These are phyloP conservation scores for Cladosporium sp. DNA, from an alignment of 2,329 filamentous ascomycete genomes.

Conservation along the genomic window DNA sequence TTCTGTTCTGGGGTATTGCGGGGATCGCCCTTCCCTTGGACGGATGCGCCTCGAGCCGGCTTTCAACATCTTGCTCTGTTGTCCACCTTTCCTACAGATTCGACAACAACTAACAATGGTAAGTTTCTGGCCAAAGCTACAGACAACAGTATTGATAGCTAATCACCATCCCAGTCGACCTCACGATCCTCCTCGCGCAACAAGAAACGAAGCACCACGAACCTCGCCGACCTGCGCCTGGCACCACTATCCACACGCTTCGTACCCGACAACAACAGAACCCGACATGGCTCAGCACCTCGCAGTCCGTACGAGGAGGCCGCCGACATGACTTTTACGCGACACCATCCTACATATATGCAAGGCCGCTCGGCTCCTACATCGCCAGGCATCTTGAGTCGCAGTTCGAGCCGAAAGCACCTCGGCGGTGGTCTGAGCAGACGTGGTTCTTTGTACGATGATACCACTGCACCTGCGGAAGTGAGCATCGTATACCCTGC, in stretches of 20 bases:
- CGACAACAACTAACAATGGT: not conserved
- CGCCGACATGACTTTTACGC: conserved; percentile 30
- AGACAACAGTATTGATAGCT: not conserved
- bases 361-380: conserved; percentile 51
- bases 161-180: conserved; percentile 19
- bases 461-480: conserved; percentile 22
- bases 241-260: conserved; percentile 57
- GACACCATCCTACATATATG: conserved; percentile 50
- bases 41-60: not conserved
- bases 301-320: conserved; percentile 33
- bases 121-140: not conserved
- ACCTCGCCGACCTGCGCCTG: conserved; percentile 62
- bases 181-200: conserved; percentile 35
- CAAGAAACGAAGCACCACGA: conserved; percentile 57
- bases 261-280: conserved; percentile 31
- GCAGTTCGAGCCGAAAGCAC: conserved; percentile 43
- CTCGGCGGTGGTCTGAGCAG: conserved; percentile 37
- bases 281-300: conserved; percentile 30
- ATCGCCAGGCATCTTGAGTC: conserved; percentile 51
- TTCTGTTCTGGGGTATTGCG: conserved; percentile 7
- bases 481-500: conserved; percentile 16
- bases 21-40: not conserved
- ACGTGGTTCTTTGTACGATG: conserved; percentile 35
- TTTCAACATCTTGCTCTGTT: conserved; percentile 4
- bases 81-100: not conserved